Evolutionary conservation across 257 asterid genomes (phyloP).

Genomic region (Plantago ovata): DNA sequence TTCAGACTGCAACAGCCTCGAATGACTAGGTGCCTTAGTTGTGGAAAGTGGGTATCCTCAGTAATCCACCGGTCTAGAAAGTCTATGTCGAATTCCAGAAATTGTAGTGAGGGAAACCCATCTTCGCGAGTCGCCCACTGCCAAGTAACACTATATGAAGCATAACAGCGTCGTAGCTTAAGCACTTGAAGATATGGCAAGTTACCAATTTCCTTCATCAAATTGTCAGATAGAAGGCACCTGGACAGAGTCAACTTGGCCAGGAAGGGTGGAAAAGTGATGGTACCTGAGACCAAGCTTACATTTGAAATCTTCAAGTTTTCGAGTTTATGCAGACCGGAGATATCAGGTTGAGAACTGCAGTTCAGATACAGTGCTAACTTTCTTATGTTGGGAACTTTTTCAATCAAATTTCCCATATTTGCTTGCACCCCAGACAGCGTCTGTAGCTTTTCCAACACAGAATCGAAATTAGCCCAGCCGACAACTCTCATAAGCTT

Average conservation of each 20-base stretch:
- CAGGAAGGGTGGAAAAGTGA: conserved; percentile 17
- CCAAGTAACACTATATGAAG: neutral
- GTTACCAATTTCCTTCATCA: conserved; percentile 4
- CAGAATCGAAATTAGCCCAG: neutral
- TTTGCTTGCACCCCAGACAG: neutral
- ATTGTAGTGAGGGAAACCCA: conserved; percentile 2
- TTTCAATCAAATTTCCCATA: neutral
- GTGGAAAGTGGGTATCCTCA: conserved; percentile 19
- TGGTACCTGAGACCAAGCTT: no score
- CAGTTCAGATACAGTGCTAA: neutral
- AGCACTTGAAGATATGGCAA: conserved; percentile 24
- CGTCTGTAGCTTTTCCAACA: conserved; percentile 8
- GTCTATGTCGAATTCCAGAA: neutral
- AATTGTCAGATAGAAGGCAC: conserved; percentile 1
- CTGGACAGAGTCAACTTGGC: conserved; percentile 6
- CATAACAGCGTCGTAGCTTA: neutral
- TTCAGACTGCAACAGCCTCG: neutral
- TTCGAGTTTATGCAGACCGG: conserved; percentile 8
- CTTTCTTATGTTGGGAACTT: conserved; percentile 5
- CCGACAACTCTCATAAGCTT: neutral
- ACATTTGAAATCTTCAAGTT: neutral
- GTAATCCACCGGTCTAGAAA: conserved; percentile 17
- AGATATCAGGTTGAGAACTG: no score
- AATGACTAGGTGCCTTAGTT: conserved; percentile 11
- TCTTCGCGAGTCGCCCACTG: conserved; percentile 17